Evolutionary conservation across 2,329 filamentous ascomycete genomes (phyloP).

Genomic region (Fusarium chuoi): DNA sequence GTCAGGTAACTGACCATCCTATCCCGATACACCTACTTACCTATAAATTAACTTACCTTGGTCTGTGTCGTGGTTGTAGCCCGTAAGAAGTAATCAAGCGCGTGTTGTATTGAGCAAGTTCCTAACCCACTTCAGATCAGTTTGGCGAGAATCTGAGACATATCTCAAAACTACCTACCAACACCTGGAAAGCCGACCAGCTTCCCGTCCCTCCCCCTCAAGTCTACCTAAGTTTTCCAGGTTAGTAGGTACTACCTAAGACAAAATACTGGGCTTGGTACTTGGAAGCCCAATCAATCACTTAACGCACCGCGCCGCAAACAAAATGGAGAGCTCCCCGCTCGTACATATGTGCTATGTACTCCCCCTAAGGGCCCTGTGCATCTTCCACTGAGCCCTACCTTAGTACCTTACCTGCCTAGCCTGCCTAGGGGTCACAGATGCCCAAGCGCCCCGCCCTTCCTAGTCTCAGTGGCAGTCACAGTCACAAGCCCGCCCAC

Average conservation of each 20-base stretch:
- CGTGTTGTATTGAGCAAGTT: conserved; percentile 6
- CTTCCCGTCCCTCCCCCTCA: conserved; percentile 13
- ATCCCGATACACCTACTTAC: neutral
- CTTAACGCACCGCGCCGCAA: conserved; percentile 22
- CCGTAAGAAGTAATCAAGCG: conserved; percentile 14
- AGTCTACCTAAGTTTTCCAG: neutral
- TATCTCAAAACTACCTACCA: conserved; percentile 24
- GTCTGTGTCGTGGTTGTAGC: neutral
- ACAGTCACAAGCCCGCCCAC: conserved; percentile 35
- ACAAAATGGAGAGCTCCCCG: neutral
- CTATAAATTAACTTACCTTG: neutral
- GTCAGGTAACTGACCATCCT: neutral
- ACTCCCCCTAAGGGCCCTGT: neutral
- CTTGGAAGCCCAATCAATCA: conserved; percentile 25
- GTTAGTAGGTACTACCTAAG: neutral
- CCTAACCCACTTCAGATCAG: conserved; percentile 1
- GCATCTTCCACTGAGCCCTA: conserved; percentile 20
- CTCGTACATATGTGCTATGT: neutral
- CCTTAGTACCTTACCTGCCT: too few species aligned
- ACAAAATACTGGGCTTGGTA: neutral
- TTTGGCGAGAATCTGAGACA: conserved; percentile 36
- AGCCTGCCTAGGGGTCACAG: conserved; percentile 18
- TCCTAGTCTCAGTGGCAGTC: conserved; percentile 22
- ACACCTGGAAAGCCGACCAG: conserved; percentile 16
- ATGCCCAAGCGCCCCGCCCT: conserved; percentile 36